phyloP scores from a whole-genome alignment of 2,329 filamentous ascomycete species.

The Trichophyton rubrum region DNA sequence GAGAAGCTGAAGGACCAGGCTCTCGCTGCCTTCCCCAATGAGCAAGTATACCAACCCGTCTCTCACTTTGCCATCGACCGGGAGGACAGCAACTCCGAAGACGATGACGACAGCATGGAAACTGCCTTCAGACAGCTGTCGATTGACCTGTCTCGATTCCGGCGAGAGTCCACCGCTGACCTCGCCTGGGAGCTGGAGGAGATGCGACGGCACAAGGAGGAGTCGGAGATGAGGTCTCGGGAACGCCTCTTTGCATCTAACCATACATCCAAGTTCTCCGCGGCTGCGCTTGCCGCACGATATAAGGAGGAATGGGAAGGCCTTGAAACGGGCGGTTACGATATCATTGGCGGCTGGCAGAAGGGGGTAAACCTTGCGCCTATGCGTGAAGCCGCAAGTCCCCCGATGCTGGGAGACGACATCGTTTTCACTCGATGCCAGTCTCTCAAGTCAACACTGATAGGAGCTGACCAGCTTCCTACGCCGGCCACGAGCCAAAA shows the following conservation, averaged over 20 bases:
- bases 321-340: conserved; percentile 4
- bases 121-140: conserved; percentile 19
- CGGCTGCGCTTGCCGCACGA: conserved; percentile 19
- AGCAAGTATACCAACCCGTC: conserved; percentile 35
- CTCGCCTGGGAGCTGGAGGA: conserved; percentile 63
- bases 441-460: conserved; percentile 72
- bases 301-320: conserved; percentile 9
- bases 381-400: conserved; percentile 49
- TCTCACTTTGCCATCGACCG: conserved; percentile 37
- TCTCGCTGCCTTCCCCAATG: conserved; percentile 38
- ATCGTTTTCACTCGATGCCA: conserved; percentile 68
- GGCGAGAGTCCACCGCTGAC: conserved; percentile 34
- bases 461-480: conserved; percentile 59
- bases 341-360: conserved; percentile 14
- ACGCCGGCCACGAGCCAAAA: conserved; percentile 33
- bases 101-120: conserved; percentile 17
- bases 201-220: conserved; percentile 65
- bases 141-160: conserved; percentile 22
- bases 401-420: conserved; percentile 79
- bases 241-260: conserved; percentile 13
- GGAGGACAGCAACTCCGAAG: conserved; percentile 23
- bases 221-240: conserved; percentile 39
- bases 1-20: conserved; percentile 60
- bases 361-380: conserved; percentile 31
- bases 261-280: conserved; percentile 20